Conservation (phyloP, 176 grass and related monocot species). For the Aechmea fasciata region DNA sequence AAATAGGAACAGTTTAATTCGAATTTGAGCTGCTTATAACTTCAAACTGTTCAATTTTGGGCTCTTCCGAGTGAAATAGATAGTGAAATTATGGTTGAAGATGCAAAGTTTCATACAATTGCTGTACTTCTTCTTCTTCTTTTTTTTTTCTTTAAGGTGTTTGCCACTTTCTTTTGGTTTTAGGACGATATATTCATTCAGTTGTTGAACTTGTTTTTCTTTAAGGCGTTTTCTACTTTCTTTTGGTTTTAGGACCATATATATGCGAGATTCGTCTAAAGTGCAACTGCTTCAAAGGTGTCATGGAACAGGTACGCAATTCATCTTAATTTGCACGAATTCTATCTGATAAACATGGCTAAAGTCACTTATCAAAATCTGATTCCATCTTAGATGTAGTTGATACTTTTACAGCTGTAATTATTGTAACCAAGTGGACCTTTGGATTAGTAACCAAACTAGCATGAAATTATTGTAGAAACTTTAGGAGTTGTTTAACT, state of each 20-base stretch:
- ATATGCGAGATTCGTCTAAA: constrained; percentile 43
- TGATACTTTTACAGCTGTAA: too few relatives aligned
- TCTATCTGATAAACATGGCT: neutral
- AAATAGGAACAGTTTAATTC: too few relatives aligned
- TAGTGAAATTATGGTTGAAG: neutral
- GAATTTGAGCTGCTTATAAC: too few relatives aligned
- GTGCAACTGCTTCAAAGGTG: constrained; percentile 63
- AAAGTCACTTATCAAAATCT: too few relatives aligned
- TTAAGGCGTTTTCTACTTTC: constrained; percentile 2
- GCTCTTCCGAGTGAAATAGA: neutral
- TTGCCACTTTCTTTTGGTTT: constrained; percentile 4
- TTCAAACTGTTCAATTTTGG: too few relatives aligned
- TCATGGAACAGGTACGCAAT: constrained; percentile 45
- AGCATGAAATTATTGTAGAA: too few relatives aligned
- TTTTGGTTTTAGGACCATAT: constrained; percentile 57
- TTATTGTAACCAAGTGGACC: too few relatives aligned
- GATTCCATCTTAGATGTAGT: too few relatives aligned
- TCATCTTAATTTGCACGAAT: constrained; percentile 8
- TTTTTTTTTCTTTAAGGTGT: neutral
- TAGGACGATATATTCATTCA: constrained; percentile 50
- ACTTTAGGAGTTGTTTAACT: too few relatives aligned
- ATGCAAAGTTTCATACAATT: neutral
- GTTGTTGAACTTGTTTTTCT: neutral
- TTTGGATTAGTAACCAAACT: too few relatives aligned
- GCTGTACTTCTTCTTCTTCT: neutral